phyloP scores from a whole-genome alignment of 2,329 filamentous ascomycete genomes.

The Pezicula neosporulosa region DNA sequence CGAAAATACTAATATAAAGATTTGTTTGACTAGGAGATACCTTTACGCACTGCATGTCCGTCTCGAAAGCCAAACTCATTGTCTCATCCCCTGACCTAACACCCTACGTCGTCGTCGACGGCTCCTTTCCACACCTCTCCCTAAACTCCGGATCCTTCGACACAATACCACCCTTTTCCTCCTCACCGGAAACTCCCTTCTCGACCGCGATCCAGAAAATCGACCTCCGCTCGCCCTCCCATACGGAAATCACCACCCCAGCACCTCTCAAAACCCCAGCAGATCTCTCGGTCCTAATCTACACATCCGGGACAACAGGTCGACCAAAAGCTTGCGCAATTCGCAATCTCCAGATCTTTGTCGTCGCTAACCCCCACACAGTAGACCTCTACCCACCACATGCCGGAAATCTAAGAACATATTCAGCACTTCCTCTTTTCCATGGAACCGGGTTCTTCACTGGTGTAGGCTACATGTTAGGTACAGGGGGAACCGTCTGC shows the following conservation, averaged over 20 bases:
- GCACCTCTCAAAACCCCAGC: constrained; percentile 30
- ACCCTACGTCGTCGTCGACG: constrained; percentile 27
- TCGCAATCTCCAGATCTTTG: constrained; percentile 32
- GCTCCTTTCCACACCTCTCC: constrained; percentile 30
- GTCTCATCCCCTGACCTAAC: constrained; percentile 41
- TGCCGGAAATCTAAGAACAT: constrained; percentile 40
- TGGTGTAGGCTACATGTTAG: constrained; percentile 36
- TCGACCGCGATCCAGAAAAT: constrained; percentile 2
- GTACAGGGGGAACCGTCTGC: constrained; percentile 37
- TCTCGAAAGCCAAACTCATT: constrained; percentile 36
- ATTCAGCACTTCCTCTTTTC: constrained; percentile 44
- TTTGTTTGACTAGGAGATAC: constrained; percentile 35
- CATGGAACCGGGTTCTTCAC: constrained; percentile 45
- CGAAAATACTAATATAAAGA: constrained; percentile 2
- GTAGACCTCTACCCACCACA: constrained; percentile 32
- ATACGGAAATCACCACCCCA: constrained; percentile 8
- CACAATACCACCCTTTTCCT: constrained; percentile 1
- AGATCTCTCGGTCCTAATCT: constrained; percentile 38
- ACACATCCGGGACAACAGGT: constrained; percentile 45
- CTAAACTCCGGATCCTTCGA: constrained; percentile 35
- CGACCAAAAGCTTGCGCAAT: constrained; percentile 42
- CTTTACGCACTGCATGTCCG: constrained; percentile 38
- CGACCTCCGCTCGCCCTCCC: constrained; percentile 12
- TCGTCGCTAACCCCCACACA: constrained; percentile 33
- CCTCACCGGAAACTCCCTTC: background rate